phyloP scores from a whole-genome alignment of 805 yeast genomes.

The Sugiyamaella qingdaonensis region DNA sequence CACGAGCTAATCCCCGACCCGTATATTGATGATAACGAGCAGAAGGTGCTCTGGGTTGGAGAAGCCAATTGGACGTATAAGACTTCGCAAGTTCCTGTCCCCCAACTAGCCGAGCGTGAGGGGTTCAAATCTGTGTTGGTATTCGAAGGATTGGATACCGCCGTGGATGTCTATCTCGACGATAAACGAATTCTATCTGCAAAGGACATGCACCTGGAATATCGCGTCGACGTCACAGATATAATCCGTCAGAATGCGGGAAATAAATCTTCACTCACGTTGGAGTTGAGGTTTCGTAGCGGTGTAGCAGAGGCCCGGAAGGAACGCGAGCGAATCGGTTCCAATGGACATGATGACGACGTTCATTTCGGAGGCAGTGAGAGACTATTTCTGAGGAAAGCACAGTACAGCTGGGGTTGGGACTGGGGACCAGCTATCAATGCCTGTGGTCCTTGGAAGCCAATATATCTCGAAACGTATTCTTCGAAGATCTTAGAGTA shows the following conservation, averaged over 20 bases:
- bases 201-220: slow-evolving; percentile 41
- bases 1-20: slow-evolving; percentile 43
- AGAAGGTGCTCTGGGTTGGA: slow-evolving; percentile 46
- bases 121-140: slow-evolving; percentile 11
- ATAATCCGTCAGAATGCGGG: neutral
- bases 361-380: slow-evolving; percentile 6
- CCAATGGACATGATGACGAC: slow-evolving; percentile 4
- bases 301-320: neutral
- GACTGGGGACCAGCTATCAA: slow-evolving; percentile 50
- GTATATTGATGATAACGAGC: slow-evolving; percentile 41
- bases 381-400: slow-evolving; percentile 37
- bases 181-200: slow-evolving; percentile 34
- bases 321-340: slow-evolving; percentile 3
- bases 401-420: slow-evolving; percentile 56
- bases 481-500: slow-evolving; percentile 21
- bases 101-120: neutral
- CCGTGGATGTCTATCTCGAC: slow-evolving; percentile 27
- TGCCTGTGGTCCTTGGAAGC: slow-evolving; percentile 44
- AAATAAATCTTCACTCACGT: neutral
- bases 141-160: slow-evolving; percentile 21
- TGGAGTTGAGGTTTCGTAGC: slow-evolving; percentile 2
- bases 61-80: slow-evolving; percentile 45
- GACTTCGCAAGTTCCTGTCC: slow-evolving; percentile 2
- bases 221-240: slow-evolving; percentile 29
- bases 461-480: slow-evolving; percentile 32